These are phyloP conservation scores for Fusarium transvaalense DNA, from an alignment of 2,329 filamentous ascomycete genomes.

Conservation along the genomic window DNA sequence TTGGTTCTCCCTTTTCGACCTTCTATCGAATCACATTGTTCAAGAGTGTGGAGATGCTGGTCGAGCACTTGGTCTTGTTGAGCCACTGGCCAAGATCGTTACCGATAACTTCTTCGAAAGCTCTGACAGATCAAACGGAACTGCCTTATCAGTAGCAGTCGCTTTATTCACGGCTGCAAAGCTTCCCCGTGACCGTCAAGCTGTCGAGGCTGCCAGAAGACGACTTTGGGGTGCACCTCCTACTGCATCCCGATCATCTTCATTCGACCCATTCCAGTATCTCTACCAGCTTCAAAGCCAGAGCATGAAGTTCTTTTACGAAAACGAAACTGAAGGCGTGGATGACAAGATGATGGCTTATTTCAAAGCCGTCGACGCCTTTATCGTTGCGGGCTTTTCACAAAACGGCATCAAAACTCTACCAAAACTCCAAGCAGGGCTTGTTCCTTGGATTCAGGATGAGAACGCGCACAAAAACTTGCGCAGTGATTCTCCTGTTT, in stretches of 20 bases:
- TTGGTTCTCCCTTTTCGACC: slow-evolving; percentile 69
- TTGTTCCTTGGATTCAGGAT: slow-evolving; percentile 75
- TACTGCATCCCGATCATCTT: slow-evolving; percentile 55
- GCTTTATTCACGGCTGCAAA: slow-evolving; percentile 62
- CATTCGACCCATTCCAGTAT: slow-evolving; percentile 73
- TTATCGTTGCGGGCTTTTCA: slow-evolving; percentile 63
- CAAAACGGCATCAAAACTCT: slow-evolving; percentile 68
- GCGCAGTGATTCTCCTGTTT: slow-evolving; percentile 56
- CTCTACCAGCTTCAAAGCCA: slow-evolving; percentile 72
- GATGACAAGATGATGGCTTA: slow-evolving; percentile 59
- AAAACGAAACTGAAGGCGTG: slow-evolving; percentile 55
- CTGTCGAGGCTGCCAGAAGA: slow-evolving; percentile 73
- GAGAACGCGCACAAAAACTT: slow-evolving; percentile 57
- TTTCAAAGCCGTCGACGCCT: slow-evolving; percentile 65
- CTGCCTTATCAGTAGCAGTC: slow-evolving; percentile 53
- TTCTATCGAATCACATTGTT: slow-evolving; percentile 67
- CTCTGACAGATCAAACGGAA: slow-evolving; percentile 37
- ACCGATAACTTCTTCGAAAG: slow-evolving; percentile 51
- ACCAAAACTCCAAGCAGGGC: slow-evolving; percentile 70
- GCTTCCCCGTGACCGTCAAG: slow-evolving; percentile 70
- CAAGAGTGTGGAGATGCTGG: slow-evolving; percentile 76
- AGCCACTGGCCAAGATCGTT: slow-evolving; percentile 74
- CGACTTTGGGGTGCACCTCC: slow-evolving; percentile 69
- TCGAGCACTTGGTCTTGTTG: slow-evolving; percentile 74
- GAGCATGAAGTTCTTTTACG: slow-evolving; percentile 68